phyloP scores from a whole-genome alignment of 75 land plant species.

The Isoetes taiwanensis region DNA sequence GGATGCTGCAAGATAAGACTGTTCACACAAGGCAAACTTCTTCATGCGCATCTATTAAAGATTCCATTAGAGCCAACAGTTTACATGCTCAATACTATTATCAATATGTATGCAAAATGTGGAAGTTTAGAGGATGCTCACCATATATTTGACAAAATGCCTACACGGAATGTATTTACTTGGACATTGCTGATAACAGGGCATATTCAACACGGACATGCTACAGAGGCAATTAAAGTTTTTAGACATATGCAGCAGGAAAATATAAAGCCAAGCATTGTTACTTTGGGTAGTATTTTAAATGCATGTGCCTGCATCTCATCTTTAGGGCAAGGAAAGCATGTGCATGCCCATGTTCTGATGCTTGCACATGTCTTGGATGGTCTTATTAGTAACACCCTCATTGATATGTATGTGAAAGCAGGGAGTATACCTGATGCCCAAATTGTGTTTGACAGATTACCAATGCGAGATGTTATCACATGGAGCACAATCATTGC shows the following conservation, averaged over 20 bases:
- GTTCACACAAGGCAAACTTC: too few relatives aligned
- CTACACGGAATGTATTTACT: conserved; percentile 20
- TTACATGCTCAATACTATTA: too few relatives aligned
- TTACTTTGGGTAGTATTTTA: conserved; percentile 18
- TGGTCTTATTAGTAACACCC: conserved; percentile 15
- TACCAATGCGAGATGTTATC: conserved; percentile 18
- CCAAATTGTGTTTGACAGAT: conserved; percentile 14
- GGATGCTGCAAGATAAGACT: too few relatives aligned
- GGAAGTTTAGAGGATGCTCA: conserved; percentile 37
- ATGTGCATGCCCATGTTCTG: conserved; percentile 22
- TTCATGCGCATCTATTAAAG: too few relatives aligned
- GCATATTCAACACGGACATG: conserved; percentile 11
- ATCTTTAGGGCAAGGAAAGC: conserved; percentile 12
- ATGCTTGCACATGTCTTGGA: conserved; percentile 13
- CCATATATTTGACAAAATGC: conserved; percentile 28
- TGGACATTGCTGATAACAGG: conserved; percentile 36
- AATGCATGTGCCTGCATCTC: conserved; percentile 17
- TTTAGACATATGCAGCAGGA: conserved; percentile 15
- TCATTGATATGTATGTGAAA: conserved; percentile 30
- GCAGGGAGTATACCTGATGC: conserved; percentile 28
- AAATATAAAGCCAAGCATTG: conserved; percentile 9
- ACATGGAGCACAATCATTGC: conserved; percentile 32
- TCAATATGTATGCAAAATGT: too few relatives aligned
- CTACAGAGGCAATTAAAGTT: conserved; percentile 17
- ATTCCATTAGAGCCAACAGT: too few relatives aligned